Evolutionary conservation across 2,329 filamentous ascomycete genomes (phyloP), one percentile per base, ranked within the genome.

Genomic region (Pseudogymnoascus sp.): DNA sequence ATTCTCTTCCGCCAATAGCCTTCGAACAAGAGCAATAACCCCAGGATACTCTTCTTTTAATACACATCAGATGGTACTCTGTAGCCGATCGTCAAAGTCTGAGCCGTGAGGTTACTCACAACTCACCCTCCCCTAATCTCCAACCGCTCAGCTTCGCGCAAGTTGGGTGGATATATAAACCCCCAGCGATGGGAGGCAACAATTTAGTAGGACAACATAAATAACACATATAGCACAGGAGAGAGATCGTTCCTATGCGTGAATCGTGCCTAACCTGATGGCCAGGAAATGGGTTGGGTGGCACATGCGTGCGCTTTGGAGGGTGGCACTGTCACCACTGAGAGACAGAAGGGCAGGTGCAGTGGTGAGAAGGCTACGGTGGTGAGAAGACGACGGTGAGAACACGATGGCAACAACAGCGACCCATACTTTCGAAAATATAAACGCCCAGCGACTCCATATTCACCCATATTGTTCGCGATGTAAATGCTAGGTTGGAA

Each of bases 381-480:
- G 17, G 7, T 5, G 9, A 40, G n/a, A 40, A 40, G 7, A 40
- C n/a, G 15, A n/a, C 35, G 35, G 11, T n/a, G 13, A 37, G 35
- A 13, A 37, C 35, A 3, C 4, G 4, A 37, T n/a, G 7, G 5
- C 23, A 26, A 40, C n/a, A 9, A 11, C n/a, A 42, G 6, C 3
- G n/a, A 7, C 38, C 17, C 38, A 13, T 38, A 17, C 42, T 62
- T 70, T 61, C 11, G 7, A 13, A 13, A 15, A 35, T 35, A 10
- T 1, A 13, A 35, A 35, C 33, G 11, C 33, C 4, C 33, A 15
- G 13, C 26, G 26, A 29, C 26, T 29, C 26, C 26, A 29, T 29
- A 29, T 6, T 7, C 26, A 29, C 26, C 7, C 26, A 29, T 7
- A 29, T 7, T 29, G 6, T 29, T 29, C 26, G 26, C 26, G 7